Conservation (phyloP, 257 asterid species). For the Fraxinus pennsylvanica region DNA sequence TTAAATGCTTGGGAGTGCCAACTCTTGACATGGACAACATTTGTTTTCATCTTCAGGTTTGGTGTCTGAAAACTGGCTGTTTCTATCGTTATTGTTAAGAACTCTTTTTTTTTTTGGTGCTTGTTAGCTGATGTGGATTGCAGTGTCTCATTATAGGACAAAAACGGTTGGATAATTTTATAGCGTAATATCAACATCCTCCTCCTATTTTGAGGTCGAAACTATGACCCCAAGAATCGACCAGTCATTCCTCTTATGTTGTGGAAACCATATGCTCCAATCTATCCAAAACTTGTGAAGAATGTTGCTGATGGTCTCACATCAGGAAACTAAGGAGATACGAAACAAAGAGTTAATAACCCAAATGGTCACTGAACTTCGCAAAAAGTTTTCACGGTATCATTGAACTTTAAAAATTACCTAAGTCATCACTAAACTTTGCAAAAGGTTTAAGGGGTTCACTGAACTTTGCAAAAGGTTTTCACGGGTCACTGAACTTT, state of each 20-base stretch:
- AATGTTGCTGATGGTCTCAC: slow-evolving; percentile 75
- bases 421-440: no score
- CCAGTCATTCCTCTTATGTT: slow-evolving; percentile 66
- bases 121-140: slow-evolving; percentile 38
- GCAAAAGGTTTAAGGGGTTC: no score
- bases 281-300: slow-evolving; percentile 87
- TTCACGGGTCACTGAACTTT: no score
- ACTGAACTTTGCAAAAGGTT: no score
- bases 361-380: no score
- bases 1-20: slow-evolving; percentile 88
- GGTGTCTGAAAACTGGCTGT: slow-evolving; percentile 5
- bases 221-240: slow-evolving; percentile 63
- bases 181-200: slow-evolving; percentile 65
- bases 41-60: slow-evolving; percentile 91
- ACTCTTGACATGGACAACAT: slow-evolving; percentile 90
- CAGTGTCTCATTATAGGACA: slow-evolving; percentile 69
- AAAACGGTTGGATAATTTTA: slow-evolving; percentile 75
- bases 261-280: slow-evolving; percentile 82
- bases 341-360: slow-evolving; percentile 38
- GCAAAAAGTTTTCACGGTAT: no score
- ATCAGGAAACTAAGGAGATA: slow-evolving; percentile 75
- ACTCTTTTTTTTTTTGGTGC: neutral
- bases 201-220: slow-evolving; percentile 70
- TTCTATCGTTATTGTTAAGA: neutral
- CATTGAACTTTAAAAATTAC: no score